A percentile compares a stretch with the other conserved stretches of the same genome.
phyloP scores from a whole-genome alignment of 768 basidiomycete species.

The Rhizopogon vesiculosus region DNA sequence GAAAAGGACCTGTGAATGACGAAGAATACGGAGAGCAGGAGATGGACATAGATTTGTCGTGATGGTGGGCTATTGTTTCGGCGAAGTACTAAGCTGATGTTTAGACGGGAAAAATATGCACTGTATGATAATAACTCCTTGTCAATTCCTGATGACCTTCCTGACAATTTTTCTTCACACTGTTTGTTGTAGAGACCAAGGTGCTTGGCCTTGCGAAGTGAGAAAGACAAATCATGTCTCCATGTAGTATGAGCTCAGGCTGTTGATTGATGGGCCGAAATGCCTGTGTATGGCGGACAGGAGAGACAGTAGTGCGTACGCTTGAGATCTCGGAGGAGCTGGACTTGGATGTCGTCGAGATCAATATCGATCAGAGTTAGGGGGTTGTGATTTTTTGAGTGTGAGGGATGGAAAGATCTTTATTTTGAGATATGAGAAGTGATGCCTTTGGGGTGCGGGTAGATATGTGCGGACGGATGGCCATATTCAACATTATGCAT shows the following conservation, averaged over 20 bases:
- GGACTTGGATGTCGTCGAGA: slow-evolving; percentile 62
- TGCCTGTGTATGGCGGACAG: slow-evolving; percentile 33
- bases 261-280: slow-evolving; percentile 32
- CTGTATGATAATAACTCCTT: too few relatives aligned
- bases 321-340: slow-evolving; percentile 61
- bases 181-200: too few relatives aligned
- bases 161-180: too few relatives aligned
- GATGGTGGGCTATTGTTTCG: too few relatives aligned
- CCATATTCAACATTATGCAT: background rate
- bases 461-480: background rate
- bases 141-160: too few relatives aligned
- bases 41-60: slow-evolving; percentile 29
- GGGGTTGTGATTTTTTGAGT: slow-evolving; percentile 67
- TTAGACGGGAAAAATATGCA: too few relatives aligned
- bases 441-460: background rate
- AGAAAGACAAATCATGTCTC: too few relatives aligned
- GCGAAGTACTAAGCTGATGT: background rate
- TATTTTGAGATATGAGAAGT: slow-evolving; percentile 58
- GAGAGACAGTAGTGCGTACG: slow-evolving; percentile 49
- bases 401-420: slow-evolving; percentile 67
- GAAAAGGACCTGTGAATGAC: slow-evolving; percentile 16
- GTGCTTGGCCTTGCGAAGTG: too few relatives aligned
- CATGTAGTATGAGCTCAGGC: too few relatives aligned
- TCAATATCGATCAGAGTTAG: slow-evolving; percentile 75
- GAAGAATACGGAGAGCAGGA: slow-evolving; percentile 36